Conservation (phyloP, 805 yeast species). For the Yamadazyma kitorensis region DNA sequence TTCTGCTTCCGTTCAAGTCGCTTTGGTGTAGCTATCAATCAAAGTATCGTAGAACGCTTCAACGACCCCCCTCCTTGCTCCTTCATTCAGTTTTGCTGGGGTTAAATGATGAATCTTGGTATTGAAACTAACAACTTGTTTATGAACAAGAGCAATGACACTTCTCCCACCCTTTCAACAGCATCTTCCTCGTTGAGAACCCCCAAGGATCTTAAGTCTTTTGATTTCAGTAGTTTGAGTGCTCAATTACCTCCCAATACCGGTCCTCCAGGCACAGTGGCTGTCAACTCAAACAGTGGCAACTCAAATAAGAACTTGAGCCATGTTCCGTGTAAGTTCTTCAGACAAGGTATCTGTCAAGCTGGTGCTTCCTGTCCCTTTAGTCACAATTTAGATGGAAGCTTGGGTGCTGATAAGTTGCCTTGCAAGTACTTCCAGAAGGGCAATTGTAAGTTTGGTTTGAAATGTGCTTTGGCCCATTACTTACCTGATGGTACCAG, state of each 20-base stretch:
- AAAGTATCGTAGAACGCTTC: too few relatives aligned
- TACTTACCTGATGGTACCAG: slow-evolving; percentile 85
- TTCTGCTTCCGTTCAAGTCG: too few relatives aligned
- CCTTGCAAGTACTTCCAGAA: slow-evolving; percentile 93
- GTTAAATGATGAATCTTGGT: slow-evolving; percentile 8
- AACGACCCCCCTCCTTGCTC: too few relatives aligned
- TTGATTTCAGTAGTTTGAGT: slow-evolving; percentile 15
- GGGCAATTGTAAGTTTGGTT: slow-evolving; percentile 96
- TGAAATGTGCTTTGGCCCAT: slow-evolving; percentile 93
- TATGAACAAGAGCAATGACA: slow-evolving; percentile 2
- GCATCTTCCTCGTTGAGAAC: slow-evolving; percentile 2
- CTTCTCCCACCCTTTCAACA: not conserved
- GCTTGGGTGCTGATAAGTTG: slow-evolving; percentile 48
- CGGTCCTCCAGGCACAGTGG: slow-evolving; percentile 31
- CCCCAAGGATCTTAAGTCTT: slow-evolving; percentile 11
- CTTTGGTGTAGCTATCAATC: too few relatives aligned
- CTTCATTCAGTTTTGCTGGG: too few relatives aligned
- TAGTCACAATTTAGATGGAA: slow-evolving; percentile 67
- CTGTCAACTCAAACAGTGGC: slow-evolving; percentile 14
- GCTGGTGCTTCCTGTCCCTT: slow-evolving; percentile 93
- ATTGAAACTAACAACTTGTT: slow-evolving; percentile 7
- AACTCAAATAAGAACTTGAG: slow-evolving; percentile 53
- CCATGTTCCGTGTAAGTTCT: slow-evolving; percentile 97
- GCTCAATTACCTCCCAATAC: slow-evolving; percentile 33
- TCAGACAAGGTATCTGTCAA: slow-evolving; percentile 87